A percentile compares a stretch with the other conserved stretches of the same genome.
Conservation (phyloP, 2,329 filamentous ascomycete species). For the Rhynchosporium agropyri region DNA sequence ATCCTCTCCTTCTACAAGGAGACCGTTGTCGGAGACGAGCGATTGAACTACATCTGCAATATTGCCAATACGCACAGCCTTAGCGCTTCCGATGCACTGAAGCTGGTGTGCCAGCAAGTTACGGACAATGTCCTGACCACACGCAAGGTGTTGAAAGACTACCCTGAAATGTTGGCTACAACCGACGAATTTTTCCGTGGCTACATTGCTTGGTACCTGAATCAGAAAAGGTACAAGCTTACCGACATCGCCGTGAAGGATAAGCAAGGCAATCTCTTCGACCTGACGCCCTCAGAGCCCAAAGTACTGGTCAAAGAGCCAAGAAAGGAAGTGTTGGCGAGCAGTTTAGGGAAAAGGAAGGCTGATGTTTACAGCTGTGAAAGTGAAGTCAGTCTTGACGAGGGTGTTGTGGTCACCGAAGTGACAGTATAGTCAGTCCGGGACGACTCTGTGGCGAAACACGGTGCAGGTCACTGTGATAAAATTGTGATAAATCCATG, state of each 20-base stretch:
- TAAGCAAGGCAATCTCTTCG: constrained; percentile 3
- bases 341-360: background rate
- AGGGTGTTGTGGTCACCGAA: too few relatives aligned
- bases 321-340: constrained; percentile 4
- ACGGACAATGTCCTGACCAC: constrained; percentile 8
- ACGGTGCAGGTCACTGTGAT: too few relatives aligned
- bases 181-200: constrained; percentile 7
- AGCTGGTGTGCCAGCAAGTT: constrained; percentile 7
- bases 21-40: constrained; percentile 5
- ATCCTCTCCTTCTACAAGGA: constrained; percentile 4
- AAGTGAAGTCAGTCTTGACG: background rate
- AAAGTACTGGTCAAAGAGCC: background rate
- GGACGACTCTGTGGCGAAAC: too few relatives aligned
- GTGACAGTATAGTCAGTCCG: too few relatives aligned
- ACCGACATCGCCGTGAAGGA: constrained; percentile 13
- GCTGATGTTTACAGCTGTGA: background rate
- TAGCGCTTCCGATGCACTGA: constrained; percentile 5
- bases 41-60: constrained; percentile 10
- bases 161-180: constrained; percentile 3
- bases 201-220: constrained; percentile 14
- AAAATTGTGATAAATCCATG: too few relatives aligned
- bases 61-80: constrained; percentile 10
- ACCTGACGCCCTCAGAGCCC: constrained; percentile 9
- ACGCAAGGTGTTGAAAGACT: constrained; percentile 11
- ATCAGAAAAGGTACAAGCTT: constrained; percentile 12